Base-by-base conservation (phyloP, 2,329 filamentous ascomycete species). In the Sporothrix schenckii region DNA sequence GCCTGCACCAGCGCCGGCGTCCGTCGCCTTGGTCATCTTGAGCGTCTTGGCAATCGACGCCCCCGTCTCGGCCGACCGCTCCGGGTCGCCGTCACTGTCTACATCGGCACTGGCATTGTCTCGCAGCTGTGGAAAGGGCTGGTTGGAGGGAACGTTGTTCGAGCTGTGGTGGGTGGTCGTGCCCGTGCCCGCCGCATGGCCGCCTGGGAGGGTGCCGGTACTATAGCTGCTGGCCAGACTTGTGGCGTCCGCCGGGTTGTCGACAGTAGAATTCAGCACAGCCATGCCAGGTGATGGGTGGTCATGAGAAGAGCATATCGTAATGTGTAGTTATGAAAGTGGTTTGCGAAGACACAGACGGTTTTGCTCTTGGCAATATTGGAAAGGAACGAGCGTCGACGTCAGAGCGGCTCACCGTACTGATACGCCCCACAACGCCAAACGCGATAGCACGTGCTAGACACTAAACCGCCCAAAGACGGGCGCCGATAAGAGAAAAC, bases 71-170 rank as follows among this genome's bases (percentile, higher is more conserved):
- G 65, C 39, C 16, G 50, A 24, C 4, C 50, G 24, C 10, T 72
- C 71, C 19, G 56, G n/a, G 44, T 74, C 72, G 19, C 19, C 66
- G 27, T 74, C 73, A 65, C 71, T 69, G 50, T 72, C 71, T 6
- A 79, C 74, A 24, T 81, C 80, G 72, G 76, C 77, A 70, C 76
- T 79, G 21, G 81, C 79, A 68, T 79, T 82, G 76, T 83, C 83
- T 74, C 80, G 80, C 53, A 83, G 74, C 58, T 79, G 77, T 41
- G 81, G 81, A 65, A 81, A 83, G 9, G 73, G 73, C 56, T 73
- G 73, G 70, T 52, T 72, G 24, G 63, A 41, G 0, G 70, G 60
- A 9, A 78, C 77, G 50, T 78, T 78, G 70, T 75, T 75, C 44
- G 69, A 65, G 41, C 27, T 21, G 30, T 21, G 30, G 27, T 68